Base-by-base conservation (phyloP, 805 yeast species). In the Kluyveromyces wickerhamii region DNA sequence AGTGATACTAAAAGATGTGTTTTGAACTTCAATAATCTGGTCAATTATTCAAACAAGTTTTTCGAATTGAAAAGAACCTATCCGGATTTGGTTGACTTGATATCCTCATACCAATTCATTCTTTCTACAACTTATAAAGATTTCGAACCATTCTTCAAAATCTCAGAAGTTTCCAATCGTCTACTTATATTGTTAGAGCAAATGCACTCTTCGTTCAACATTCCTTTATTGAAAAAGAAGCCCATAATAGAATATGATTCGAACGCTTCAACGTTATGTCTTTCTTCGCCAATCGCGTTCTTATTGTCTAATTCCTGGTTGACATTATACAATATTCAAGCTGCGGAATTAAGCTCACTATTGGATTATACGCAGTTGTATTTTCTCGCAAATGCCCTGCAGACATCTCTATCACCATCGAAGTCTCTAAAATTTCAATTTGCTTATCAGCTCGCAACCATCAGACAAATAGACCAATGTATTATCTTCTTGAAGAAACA, bases 391-490 rank as follows among this genome's bases (percentile, higher is more conserved):
- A 52, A 43, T 44, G 54, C 57, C 34, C 49, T 56, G 42, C 33
- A 30, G 19, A 27, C 32, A 2, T 30, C 32, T 26, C 23, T 21
- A 13, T 21, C 32, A 11, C 13, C 19, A 9, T 16, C 31, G 40
- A 15, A 38, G 35, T 12, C 38, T 46, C 16, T 37, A 47, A 30
- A 52, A 25, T 69, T 61, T 49, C 65, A 67, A 36, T 76, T 73
- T 48, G 71, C 79, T 1, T 63, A 66, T 31, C 57, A 63, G 4
- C 54, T 74, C 25, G 66, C 79, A 1, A 64, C 67, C 39, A 50
- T 57, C 14, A 59, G 71, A 14, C 56, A 66, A 12, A 49, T 67
- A 11, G 61, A 58, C 15, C 65, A 63, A 7, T 62, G 81, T 3
- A 49, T 65, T 8, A 66, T 62, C 39, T 55, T 68, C 29, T 50